These are phyloP conservation scores for Quillaja saponaria DNA, from an alignment of 306 rosid genomes.

Conservation along the genomic window DNA sequence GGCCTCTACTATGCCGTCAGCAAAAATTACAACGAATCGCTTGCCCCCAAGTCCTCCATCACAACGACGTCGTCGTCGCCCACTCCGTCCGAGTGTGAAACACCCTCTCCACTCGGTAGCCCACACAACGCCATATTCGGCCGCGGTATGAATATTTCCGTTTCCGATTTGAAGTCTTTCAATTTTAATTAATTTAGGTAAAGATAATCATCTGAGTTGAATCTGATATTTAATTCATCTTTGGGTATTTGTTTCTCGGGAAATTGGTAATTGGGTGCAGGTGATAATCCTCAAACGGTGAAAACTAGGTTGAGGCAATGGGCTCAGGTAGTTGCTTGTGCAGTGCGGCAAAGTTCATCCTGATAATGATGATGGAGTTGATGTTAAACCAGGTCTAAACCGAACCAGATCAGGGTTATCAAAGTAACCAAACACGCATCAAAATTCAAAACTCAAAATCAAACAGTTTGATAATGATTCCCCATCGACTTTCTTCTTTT, in stretches of 20 bases:
- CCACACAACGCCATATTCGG: slow-evolving; percentile 57
- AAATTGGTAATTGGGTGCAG: slow-evolving; percentile 35
- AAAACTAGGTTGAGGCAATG: slow-evolving; percentile 84
- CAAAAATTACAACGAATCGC: slow-evolving; percentile 53
- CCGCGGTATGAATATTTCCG: slow-evolving; percentile 38
- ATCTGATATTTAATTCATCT: no score
- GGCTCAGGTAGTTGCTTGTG: slow-evolving; percentile 98
- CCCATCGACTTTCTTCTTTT: slow-evolving; percentile 34
- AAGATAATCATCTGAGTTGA: not conserved
- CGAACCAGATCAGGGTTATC: slow-evolving; percentile 41
- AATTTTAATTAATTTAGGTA: not conserved
- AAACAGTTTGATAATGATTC: slow-evolving; percentile 30
- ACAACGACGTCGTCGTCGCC: slow-evolving; percentile 47
- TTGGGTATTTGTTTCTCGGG: not conserved
- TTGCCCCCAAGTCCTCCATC: slow-evolving; percentile 33
- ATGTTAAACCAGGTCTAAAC: slow-evolving; percentile 16
- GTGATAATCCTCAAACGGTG: slow-evolving; percentile 76
- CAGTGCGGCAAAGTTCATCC: slow-evolving; percentile 66
- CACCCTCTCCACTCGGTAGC: slow-evolving; percentile 56
- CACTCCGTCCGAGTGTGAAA: slow-evolving; percentile 59
- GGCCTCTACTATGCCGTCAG: slow-evolving; percentile 79
- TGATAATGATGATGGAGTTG: slow-evolving; percentile 22
- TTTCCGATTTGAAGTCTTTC: not conserved
- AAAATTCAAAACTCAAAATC: no score
- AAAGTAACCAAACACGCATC: slow-evolving; percentile 42